Evolutionary conservation across 345 rosid species (phyloP), one percentile per base, ranked within the genome.

Genomic region (Citrus mangshanensis): DNA sequence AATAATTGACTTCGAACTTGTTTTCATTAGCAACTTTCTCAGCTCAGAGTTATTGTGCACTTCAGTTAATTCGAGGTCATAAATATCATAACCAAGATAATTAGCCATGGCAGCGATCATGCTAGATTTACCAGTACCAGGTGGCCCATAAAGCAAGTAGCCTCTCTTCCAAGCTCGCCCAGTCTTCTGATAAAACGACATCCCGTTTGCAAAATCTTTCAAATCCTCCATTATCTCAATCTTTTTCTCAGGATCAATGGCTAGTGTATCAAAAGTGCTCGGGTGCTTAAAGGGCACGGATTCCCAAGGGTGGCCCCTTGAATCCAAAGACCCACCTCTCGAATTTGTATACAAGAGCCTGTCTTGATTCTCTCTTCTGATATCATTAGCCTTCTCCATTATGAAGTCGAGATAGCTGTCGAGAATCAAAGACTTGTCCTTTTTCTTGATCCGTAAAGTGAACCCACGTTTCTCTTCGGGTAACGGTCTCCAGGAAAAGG

Each of bases 41-140:
- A 95, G 84, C 55, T 95, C 99, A 0, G 99, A 95, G 19, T 95
- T 95, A 38, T 90, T 90, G 51, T 93, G 95, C 68, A 95, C 99
- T 79, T 95, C 99, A 1, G 98, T 93, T 42, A 95, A 83, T 69
- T 95, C 99, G n/a, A 95, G 94, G 73, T 95, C 99, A 75, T 92
- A 95, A 65, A 95, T 95, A 72, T 95, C 99, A 78, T 95, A 95
- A 37, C 95, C 91, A 6, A 95, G 90, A 81, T 76, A 87, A 74
- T 95, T 95, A 2, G 99, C 99, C 99, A 95, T 93, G 21, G 99
- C 98, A 7, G 99, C 99, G 51, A 95, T 95, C 98, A 95, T 92
- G 78, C 98, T 93, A 6, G 99, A 95, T 65, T 95, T 95, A 18
- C 99, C 99, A 0, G 99, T 95, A 21, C 99, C 98, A 0, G 99